phyloP scores from a whole-genome alignment of 2,329 filamentous ascomycete species.

The Sclerotinia trifoliorum region DNA sequence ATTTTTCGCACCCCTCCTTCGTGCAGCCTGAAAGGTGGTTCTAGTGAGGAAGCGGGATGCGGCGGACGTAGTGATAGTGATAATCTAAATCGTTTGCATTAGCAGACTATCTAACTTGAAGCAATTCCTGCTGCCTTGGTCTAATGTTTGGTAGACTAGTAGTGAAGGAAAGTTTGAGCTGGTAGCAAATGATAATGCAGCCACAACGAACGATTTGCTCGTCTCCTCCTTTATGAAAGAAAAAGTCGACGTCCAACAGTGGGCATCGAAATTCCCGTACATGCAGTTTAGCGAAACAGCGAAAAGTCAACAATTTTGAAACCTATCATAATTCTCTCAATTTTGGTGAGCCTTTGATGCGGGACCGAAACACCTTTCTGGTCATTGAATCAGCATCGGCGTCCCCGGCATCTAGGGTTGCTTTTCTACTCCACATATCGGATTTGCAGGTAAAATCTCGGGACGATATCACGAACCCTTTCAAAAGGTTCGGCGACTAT shows the following conservation, averaged over 20 bases:
- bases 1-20: not conserved
- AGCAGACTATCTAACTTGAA: not conserved
- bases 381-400: constrained; percentile 1
- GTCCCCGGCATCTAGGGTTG: not conserved
- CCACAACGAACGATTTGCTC: not conserved
- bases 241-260: not conserved
- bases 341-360: too few species aligned
- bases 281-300: too few species aligned
- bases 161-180: not conserved
- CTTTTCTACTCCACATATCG: constrained; percentile 12
- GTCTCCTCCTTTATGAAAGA: not conserved
- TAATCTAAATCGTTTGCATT: not conserved
- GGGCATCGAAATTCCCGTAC: too few species aligned
- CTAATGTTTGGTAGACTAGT: not conserved
- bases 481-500: not conserved
- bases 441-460: constrained; percentile 6
- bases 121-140: not conserved
- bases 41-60: constrained; percentile 7
- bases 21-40: not conserved
- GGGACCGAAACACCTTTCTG: too few species aligned
- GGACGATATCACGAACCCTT: constrained; percentile 1
- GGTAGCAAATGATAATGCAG: not conserved
- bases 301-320: too few species aligned
- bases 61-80: not conserved
- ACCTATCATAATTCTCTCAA: too few species aligned